phyloP scores from a whole-genome alignment of 2,329 filamentous ascomycete species.

The Monosporascus sp. region DNA sequence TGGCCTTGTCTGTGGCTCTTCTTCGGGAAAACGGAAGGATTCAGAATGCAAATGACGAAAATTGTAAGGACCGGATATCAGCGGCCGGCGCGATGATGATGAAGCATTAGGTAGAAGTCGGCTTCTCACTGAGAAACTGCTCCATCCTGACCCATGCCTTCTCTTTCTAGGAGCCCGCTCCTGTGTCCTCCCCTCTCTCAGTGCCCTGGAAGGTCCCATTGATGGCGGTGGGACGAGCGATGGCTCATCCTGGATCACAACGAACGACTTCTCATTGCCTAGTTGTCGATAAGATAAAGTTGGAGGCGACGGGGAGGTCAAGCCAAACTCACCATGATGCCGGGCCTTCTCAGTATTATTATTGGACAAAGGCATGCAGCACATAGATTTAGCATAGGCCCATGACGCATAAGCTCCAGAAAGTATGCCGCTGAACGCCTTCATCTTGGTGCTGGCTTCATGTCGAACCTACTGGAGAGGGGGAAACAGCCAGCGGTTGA shows the following conservation, averaged over 20 bases:
- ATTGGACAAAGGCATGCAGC: conserved; percentile 37
- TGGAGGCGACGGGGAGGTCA: conserved; percentile 12
- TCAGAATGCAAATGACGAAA: conserved; percentile 52
- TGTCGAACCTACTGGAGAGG: conserved; percentile 19
- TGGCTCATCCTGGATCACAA: conserved; percentile 34
- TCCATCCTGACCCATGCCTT: conserved; percentile 33
- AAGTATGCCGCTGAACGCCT: conserved; percentile 36
- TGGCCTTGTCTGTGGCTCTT: conserved; percentile 19
- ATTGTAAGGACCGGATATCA: conserved; percentile 54
- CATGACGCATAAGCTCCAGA: conserved; percentile 40
- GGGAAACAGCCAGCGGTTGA: conserved; percentile 26
- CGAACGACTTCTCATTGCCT: conserved; percentile 30
- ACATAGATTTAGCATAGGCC: conserved; percentile 41
- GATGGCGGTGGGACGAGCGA: conserved; percentile 29
- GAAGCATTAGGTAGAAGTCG: conserved; percentile 36
- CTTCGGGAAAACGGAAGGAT: conserved; percentile 23
- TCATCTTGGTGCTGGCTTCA: conserved; percentile 33
- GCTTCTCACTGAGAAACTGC: conserved; percentile 41
- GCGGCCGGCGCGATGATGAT: conserved; percentile 44
- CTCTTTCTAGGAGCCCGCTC: conserved; percentile 31
- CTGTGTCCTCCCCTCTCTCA: conserved; percentile 23
- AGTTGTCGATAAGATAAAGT: conserved; percentile 7
- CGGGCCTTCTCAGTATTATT: conserved; percentile 34
- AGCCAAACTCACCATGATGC: conserved; percentile 31
- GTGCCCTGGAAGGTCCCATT: conserved; percentile 18